Evolutionary conservation across 2,329 filamentous ascomycete genomes (phyloP), one percentile per base, ranked within the genome.

Genomic region (Trichoderma sp.): DNA sequence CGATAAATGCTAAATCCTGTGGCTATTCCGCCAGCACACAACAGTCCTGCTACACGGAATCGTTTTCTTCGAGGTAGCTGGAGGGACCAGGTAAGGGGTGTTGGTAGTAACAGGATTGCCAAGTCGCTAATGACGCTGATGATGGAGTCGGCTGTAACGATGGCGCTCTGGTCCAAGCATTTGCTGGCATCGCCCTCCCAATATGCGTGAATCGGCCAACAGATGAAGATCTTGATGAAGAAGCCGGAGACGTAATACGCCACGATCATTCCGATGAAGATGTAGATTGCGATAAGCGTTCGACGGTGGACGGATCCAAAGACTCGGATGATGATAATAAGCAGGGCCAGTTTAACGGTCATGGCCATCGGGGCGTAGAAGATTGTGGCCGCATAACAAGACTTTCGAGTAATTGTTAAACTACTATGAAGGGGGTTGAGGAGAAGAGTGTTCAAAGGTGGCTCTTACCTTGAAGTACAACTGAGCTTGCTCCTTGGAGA

Each of bases 341-440:
- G 77, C 3, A 84, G 78, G 21, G 77, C 74, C n/a, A 82, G 79
- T 66, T 83, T 83, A n/a, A 81, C 81, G 10, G 79, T 74, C 56
- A 80, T 76, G 16, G 82, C 80, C 73, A 81, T 83, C 19, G 82
- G 82, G 0, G 80, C 80, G 71, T 84, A 84, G 72, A 83, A 79
- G 65, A 84, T 77, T 24, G 81, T 82, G 5, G 80, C 81, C 11
- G 80, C 80, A 65, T 83, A 84, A 57, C 79, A 75, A 14, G 77
- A 77, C 80, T 83, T 21, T 56, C 5, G 8, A 33, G 35, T 3
- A 31, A n/a, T 29, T 24, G 47, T 58, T 21, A 58, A n/a, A 27
- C 33, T 59, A 55, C 16, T 55, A 2, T 35, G n/a, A 29, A 5
- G 7, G 10, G 8, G 10, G 53, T 10, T 0, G 5, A 35, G 19